Base-by-base conservation (phyloP, 2,329 filamentous ascomycete genomes). In the Thelonectria blattea region DNA sequence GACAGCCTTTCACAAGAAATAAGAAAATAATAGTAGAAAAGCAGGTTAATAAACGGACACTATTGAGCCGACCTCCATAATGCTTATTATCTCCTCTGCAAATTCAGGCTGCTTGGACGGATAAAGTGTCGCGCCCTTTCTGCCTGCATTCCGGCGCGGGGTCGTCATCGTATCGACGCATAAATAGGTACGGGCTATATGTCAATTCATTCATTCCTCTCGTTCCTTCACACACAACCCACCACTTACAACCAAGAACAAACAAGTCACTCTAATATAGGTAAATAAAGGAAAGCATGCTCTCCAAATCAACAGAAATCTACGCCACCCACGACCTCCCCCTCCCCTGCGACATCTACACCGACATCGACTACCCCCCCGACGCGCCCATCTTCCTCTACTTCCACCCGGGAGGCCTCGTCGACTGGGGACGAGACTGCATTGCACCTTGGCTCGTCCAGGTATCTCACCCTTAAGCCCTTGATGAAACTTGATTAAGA, bases 381-480 rank as follows among this genome's bases (percentile, higher is more conserved):
- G 56, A 64, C 46, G 57, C 63, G 1, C 73, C 73, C 5, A 71
- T 74, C n/a, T 69, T 76, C 27, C 65, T 78, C 17, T 78, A 74
- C 65, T 78, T 78, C 58, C 75, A 78, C 32, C 68, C 74, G 0
- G 75, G 76, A 15, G 75, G 74, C 0, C 68, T 77, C 6, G 68
- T 73, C 12, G 68, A 67, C n/a, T 75, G 74, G 52, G 68, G 70
- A 12, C 70, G 72, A 10, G 68, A 67, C 20, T 67, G 64, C 7
- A 65, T 78, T 11, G 72, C 74, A 1, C 76, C 75, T 2, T 77
- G 75, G 75, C 70, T 78, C 5, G 74, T 72, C 10, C 74, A 76
- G 58, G 72, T 72, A 52, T 51, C 60, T 58, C n/a, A n/a, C 24
- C 32, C n/a, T 12, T 32, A 10, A 5, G 6, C 24, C 34, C 5